phyloP scores from a whole-genome alignment of 495 filamentous ascomycete species.

The Podospora sp. region DNA sequence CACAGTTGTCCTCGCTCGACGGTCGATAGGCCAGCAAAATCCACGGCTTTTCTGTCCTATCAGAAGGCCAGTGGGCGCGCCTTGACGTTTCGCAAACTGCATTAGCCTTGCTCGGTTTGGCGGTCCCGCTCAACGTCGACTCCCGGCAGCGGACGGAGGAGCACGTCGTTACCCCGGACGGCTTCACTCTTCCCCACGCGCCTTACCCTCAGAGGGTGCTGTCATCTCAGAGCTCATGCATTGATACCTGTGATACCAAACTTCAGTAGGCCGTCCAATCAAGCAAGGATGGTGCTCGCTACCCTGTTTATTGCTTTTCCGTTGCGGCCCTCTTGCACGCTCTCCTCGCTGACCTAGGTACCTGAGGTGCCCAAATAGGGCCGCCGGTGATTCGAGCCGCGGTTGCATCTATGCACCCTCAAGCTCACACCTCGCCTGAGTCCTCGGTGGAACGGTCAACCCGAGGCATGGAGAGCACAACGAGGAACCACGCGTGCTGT shows the following conservation, averaged over 20 bases:
- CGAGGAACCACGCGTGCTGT: neutral
- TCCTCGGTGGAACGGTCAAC: slow-evolving; percentile 20
- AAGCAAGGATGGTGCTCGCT: slow-evolving; percentile 8
- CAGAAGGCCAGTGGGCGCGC: slow-evolving; percentile 15
- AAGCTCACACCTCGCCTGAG: slow-evolving; percentile 25
- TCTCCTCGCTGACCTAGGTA: neutral
- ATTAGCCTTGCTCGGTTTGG: slow-evolving; percentile 21
- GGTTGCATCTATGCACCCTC: slow-evolving; percentile 31
- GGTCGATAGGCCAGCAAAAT: slow-evolving; percentile 23
- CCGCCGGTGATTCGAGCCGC: slow-evolving; percentile 29
- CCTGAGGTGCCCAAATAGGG: slow-evolving; percentile 15
- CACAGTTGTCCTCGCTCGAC: neutral
- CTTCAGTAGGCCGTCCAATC: slow-evolving; percentile 27
- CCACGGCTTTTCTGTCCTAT: slow-evolving; percentile 27
- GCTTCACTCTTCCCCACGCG: slow-evolving; percentile 23
- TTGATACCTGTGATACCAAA: slow-evolving; percentile 41
- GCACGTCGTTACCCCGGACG: neutral
- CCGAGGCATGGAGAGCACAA: slow-evolving; percentile 5
- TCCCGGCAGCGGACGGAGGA: neutral
- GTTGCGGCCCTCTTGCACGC: slow-evolving; percentile 2
- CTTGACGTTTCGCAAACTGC: slow-evolving; percentile 21
- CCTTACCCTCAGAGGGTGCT: slow-evolving; percentile 22
- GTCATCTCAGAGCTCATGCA: slow-evolving; percentile 33
- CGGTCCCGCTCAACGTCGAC: slow-evolving; percentile 7
- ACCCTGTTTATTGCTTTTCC: slow-evolving; percentile 25